phyloP scores from a whole-genome alignment of 495 filamentous ascomycete genomes.

The Patellaria atrata region DNA sequence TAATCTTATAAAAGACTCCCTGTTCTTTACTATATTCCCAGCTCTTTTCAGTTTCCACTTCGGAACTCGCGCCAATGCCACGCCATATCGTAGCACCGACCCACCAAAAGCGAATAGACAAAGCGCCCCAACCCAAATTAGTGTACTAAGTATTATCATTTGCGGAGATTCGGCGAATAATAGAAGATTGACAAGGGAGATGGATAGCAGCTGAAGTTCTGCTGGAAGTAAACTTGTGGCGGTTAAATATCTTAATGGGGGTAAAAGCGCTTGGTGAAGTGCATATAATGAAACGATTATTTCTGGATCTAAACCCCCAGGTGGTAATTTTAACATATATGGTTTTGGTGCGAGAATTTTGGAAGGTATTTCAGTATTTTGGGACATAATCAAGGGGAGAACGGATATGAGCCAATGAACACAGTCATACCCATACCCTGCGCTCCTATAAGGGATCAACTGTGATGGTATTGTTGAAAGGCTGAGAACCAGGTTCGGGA shows the following conservation, averaged over 20 bases:
- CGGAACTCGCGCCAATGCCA: constrained; percentile 74
- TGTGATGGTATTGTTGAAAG: constrained; percentile 61
- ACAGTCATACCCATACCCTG: constrained; percentile 35
- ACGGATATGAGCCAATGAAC: constrained; percentile 62
- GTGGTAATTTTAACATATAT: constrained; percentile 17
- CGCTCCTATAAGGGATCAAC: constrained; percentile 47
- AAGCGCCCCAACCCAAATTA: constrained; percentile 82
- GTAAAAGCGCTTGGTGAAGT: constrained; percentile 68
- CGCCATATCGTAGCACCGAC: constrained; percentile 70
- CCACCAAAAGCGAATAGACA: constrained; percentile 57
- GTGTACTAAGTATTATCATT: constrained; percentile 60
- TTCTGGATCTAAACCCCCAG: constrained; percentile 39
- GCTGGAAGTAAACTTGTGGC: constrained; percentile 74
- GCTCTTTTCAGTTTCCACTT: constrained; percentile 72
- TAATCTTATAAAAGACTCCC: constrained; percentile 35
- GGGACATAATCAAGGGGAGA: constrained; percentile 41
- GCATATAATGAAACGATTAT: constrained; percentile 59
- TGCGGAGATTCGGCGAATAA: constrained; percentile 71
- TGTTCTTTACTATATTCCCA: constrained; percentile 31
- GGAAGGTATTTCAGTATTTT: constrained; percentile 25
- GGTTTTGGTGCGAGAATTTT: constrained; percentile 20
- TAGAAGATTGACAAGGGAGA: constrained; percentile 67
- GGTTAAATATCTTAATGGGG: constrained; percentile 60
- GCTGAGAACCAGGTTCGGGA: constrained; percentile 69
- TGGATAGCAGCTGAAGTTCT: constrained; percentile 75